Evolutionary conservation across 352 stramenopile genomes (phyloP).

Genomic region (Globisporangium canariense): DNA sequence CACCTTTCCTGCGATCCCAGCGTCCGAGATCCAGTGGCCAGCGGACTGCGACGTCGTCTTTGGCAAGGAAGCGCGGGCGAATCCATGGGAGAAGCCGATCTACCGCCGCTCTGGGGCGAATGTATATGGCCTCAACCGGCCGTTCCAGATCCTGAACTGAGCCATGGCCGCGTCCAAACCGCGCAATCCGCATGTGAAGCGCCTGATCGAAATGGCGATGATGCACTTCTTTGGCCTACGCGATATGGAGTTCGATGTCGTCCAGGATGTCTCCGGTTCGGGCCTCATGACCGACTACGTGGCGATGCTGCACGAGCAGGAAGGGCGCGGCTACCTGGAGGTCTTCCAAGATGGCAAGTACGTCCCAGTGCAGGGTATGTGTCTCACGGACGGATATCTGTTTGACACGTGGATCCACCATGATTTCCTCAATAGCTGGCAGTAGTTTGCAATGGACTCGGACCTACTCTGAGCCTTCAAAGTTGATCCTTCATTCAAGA

Average conservation of each 20-base stretch:
- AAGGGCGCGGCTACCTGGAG: conserved; percentile 8
- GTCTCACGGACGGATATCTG: conserved; percentile 1
- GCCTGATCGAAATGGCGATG: conserved; percentile 10
- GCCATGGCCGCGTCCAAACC: conserved; percentile 9
- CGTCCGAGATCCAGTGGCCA: too few species aligned
- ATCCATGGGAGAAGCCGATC: too few species aligned
- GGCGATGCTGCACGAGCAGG: conserved; percentile 15
- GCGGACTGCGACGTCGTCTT: too few species aligned
- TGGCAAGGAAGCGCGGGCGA: too few species aligned
- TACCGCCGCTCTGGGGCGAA: too few species aligned
- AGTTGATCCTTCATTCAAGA: too few species aligned
- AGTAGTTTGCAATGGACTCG: too few species aligned
- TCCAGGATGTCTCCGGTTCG: conserved; percentile 20
- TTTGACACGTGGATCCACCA: neutral
- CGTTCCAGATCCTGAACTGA: conserved; percentile 19
- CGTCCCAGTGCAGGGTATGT: conserved; percentile 6
- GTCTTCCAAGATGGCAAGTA: conserved; percentile 3
- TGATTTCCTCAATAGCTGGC: too few species aligned
- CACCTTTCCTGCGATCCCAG: too few species aligned
- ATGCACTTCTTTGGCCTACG: conserved; percentile 16
- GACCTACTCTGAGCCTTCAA: too few species aligned
- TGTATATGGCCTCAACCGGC: too few species aligned
- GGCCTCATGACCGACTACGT: conserved; percentile 21
- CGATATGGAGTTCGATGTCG: conserved; percentile 14
- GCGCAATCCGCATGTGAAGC: conserved; percentile 15